Conservation (phyloP, 2,329 filamentous ascomycete species). For the Fusarium proliferatum region DNA sequence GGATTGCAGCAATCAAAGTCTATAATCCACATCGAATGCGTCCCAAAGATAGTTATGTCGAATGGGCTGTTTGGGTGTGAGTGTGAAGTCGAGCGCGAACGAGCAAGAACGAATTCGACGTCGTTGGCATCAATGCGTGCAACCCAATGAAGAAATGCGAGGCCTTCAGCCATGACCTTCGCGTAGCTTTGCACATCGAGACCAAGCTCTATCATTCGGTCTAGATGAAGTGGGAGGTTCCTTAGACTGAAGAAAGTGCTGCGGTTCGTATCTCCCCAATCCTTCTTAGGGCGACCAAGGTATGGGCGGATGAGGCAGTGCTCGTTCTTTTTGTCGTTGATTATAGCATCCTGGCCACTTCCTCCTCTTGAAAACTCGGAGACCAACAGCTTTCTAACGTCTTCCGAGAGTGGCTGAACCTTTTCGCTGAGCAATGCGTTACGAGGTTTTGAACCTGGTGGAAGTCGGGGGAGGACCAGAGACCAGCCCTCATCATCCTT, state of each 20-base stretch:
- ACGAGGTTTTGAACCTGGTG: conserved; percentile 33
- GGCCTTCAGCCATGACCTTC: conserved; percentile 58
- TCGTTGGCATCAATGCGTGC: conserved; percentile 62
- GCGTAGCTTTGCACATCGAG: conserved; percentile 53
- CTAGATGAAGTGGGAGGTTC: conserved; percentile 61
- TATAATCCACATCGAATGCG: conserved; percentile 57
- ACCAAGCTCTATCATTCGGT: conserved; percentile 60
- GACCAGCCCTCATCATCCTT: conserved; percentile 23
- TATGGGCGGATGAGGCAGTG: conserved; percentile 63
- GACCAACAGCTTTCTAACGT: conserved; percentile 31
- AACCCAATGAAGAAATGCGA: conserved; percentile 63
- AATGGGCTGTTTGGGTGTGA: background rate
- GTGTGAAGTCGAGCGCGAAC: background rate
- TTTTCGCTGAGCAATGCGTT: conserved; percentile 47
- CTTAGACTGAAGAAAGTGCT: conserved; percentile 53
- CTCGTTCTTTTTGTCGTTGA: conserved; percentile 48
- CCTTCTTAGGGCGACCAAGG: conserved; percentile 52
- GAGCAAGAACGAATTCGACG: conserved; percentile 65
- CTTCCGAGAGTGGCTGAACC: conserved; percentile 36
- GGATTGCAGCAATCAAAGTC: conserved; percentile 58
- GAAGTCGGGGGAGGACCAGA: conserved; percentile 35
- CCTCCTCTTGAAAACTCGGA: conserved; percentile 29
- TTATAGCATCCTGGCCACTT: background rate
- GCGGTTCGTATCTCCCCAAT: background rate
- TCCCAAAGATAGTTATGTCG: conserved; percentile 38